Conservation (phyloP, 1,284 basidiomycete species). For the Tilletia walkeri region DNA sequence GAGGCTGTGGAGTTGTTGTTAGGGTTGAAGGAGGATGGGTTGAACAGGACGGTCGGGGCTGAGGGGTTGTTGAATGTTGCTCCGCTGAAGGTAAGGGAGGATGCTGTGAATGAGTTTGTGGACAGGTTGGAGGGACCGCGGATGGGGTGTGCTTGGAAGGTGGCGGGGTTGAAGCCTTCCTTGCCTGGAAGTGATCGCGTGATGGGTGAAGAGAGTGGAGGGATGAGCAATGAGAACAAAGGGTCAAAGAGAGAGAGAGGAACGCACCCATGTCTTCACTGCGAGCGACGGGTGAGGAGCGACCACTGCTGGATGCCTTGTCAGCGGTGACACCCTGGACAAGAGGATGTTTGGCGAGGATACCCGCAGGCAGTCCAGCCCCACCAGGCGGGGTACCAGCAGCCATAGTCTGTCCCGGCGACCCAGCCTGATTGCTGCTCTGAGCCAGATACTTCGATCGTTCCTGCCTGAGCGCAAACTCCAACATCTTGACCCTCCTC, state of each 20-base stretch:
- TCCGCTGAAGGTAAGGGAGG: constrained; percentile 15
- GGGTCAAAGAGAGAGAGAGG: neutral
- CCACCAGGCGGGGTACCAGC: neutral
- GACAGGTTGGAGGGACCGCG: constrained; percentile 12
- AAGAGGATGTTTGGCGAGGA: constrained; percentile 7
- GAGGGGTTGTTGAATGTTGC: constrained; percentile 22
- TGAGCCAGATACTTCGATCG: constrained; percentile 61
- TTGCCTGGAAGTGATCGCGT: neutral
- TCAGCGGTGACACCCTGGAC: constrained; percentile 5
- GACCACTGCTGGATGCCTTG: constrained; percentile 16
- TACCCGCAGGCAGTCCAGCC: neutral
- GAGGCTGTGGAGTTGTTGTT: constrained; percentile 8
- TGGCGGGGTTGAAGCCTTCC: neutral
- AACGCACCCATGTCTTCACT: constrained; percentile 5
- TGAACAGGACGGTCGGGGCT: constrained; percentile 1
- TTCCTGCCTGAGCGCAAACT: constrained; percentile 78
- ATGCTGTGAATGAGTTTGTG: constrained; percentile 14
- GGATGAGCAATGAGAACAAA: too few relatives aligned
- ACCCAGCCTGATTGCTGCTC: neutral
- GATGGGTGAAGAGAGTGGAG: neutral
- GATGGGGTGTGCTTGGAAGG: constrained; percentile 4
- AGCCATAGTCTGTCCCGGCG: neutral
- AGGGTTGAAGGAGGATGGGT: neutral
- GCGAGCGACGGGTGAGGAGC: constrained; percentile 12
- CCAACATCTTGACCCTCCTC: constrained; percentile 97